A percentile compares a stretch with the other conserved stretches of the same genome.
Evolutionary conservation across 148 eudicot species (phyloP).

Genomic region (Rhododendron griersonianum): DNA sequence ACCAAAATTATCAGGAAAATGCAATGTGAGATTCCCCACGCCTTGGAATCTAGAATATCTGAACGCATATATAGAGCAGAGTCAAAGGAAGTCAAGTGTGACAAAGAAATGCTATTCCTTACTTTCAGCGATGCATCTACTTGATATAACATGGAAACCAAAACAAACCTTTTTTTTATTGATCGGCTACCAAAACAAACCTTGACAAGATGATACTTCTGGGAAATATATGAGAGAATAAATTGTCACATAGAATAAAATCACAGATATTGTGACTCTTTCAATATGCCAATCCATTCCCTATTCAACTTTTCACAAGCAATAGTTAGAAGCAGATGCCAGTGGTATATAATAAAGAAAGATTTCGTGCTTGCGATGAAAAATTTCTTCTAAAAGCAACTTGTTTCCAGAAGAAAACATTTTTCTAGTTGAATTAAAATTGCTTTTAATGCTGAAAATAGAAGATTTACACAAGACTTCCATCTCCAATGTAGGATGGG

Average conservation of each 20-base stretch:
- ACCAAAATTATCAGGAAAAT: constrained; percentile 91
- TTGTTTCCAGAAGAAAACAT: background rate
- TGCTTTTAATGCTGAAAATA: background rate
- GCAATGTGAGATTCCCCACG: constrained; percentile 88
- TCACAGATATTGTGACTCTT: background rate
- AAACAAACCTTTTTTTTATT: background rate
- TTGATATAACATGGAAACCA: background rate
- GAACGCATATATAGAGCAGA: constrained; percentile 7
- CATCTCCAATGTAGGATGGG: background rate
- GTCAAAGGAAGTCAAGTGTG: background rate
- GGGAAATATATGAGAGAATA: background rate
- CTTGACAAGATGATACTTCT: background rate
- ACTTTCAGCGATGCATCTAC: background rate
- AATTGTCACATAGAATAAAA: background rate
- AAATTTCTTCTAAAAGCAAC: background rate
- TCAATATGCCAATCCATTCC: background rate
- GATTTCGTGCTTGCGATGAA: background rate
- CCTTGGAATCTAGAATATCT: constrained; percentile 94
- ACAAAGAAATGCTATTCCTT: background rate
- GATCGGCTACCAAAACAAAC: background rate
- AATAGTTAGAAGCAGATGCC: background rate
- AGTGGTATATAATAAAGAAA: background rate
- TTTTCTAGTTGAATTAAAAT: background rate
- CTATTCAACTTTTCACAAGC: background rate
- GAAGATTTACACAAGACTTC: background rate